Evolutionary conservation across 2,329 filamentous ascomycete genomes (phyloP), one percentile per base, ranked within the genome.

Genomic region (Zasmidium angulare): DNA sequence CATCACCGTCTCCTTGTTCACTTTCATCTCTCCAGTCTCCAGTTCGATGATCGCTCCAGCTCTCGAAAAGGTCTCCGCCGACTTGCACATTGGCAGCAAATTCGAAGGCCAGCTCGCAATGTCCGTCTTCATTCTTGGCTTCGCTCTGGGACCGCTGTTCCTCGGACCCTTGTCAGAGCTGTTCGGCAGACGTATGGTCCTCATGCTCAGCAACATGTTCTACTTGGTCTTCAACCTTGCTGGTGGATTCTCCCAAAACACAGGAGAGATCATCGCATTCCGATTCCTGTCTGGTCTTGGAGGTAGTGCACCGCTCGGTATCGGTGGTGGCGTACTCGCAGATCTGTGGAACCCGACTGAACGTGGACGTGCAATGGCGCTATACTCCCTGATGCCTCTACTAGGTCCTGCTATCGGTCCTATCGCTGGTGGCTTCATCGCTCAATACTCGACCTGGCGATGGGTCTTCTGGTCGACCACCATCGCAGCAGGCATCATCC

Each of bases 401-500:
- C 79, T 89, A 0, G 87, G 87, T 0, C 87, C 87, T 2, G 85
- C 85, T 0, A 75, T 89, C 3, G 87, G 87, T 0, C 88, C 87
- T 0, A 84, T 90, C 1, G 81, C 82, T 0, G 87, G 86, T 10
- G 86, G 84, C 0, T 89, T 86, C 69, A 85, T 90, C 22, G 79
- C 85, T 0, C 75, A 87, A 66, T 77, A 82, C 62, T 84, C 81
- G 7, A 85, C 82, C 0, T 91, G 89, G 89, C 81, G 88, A 43
- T 91, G 89, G 89, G 83, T 85, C 7, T 91, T 91, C 75, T 89
- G 83, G 75, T 79, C 84, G 0, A 88, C 86, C 0, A 84, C 85
- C 1, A 87, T 90, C 58, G 78, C 78, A 22, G 84, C 86, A 58
- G 87, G 79, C 1, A 59, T 84, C 12, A 82, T 91, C 53, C 86